Conservation (phyloP, 768 basidiomycete genomes). For the Phlebiopsis gigantea region DNA sequence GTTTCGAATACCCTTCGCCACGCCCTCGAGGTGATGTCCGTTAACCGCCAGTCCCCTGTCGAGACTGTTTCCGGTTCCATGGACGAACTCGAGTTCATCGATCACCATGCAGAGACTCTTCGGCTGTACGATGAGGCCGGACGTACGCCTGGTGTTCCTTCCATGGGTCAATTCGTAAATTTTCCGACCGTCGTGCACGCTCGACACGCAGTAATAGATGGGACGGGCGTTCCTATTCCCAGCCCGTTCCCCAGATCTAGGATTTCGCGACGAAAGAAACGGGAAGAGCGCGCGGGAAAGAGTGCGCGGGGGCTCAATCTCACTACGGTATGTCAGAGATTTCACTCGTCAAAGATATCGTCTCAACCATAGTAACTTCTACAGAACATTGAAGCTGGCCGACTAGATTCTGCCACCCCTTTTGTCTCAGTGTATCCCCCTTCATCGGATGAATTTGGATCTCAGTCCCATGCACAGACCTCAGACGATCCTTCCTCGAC, state of each 20-base stretch:
- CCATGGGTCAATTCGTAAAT: conserved; percentile 34
- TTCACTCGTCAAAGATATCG: not conserved
- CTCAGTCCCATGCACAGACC: conserved; percentile 23
- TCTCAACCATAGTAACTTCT: not conserved
- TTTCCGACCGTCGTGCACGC: not conserved
- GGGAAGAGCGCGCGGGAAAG: not conserved
- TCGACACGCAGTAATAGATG: conserved; percentile 11
- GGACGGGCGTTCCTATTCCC: not conserved
- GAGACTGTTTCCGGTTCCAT: conserved; percentile 27
- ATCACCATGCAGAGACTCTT: conserved; percentile 11
- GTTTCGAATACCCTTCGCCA: conserved; percentile 21
- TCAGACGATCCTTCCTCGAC: conserved; percentile 36
- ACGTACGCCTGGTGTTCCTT: conserved; percentile 22
- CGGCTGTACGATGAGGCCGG: conserved; percentile 2
- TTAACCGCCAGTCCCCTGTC: conserved; percentile 23
- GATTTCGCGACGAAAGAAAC: conserved; percentile 1
- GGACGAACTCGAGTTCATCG: too few species aligned
- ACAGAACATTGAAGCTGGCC: conserved; percentile 3
- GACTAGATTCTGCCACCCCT: not conserved
- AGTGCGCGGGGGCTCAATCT: conserved; percentile 6
- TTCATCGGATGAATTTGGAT: conserved; percentile 32
- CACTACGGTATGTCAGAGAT: conserved; percentile 8
- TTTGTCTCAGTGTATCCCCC: not conserved
- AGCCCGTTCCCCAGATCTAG: conserved; percentile 14
- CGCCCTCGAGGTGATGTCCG: conserved; percentile 23